phyloP scores from a whole-genome alignment of 768 basidiomycete genomes.

The Lentinula sp. region DNA sequence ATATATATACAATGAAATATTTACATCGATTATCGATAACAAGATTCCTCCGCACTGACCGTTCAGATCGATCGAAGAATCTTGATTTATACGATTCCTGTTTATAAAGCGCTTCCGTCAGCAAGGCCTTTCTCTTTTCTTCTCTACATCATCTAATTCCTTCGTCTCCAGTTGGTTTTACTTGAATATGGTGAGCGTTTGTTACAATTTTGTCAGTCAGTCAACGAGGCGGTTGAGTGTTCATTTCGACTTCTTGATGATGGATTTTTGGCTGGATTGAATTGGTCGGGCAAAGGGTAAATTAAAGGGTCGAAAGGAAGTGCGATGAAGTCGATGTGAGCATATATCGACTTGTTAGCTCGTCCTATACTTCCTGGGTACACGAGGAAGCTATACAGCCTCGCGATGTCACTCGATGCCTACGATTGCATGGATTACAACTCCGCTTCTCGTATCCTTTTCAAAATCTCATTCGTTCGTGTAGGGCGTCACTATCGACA shows the following conservation, averaged over 20 bases:
- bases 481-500: conserved; percentile 69
- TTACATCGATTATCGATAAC: not conserved
- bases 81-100: not conserved
- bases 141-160: not conserved
- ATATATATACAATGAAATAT: not conserved
- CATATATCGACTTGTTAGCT: not conserved
- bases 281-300: not conserved
- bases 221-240: not conserved
- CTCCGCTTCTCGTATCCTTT: no score
- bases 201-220: not conserved
- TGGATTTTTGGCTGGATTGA: not conserved
- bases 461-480: not conserved
- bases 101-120: not conserved
- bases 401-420: not conserved
- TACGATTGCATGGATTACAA: not conserved
- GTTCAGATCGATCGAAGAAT: not conserved
- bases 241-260: no score
- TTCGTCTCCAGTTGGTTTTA: not conserved
- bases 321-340: not conserved
- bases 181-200: not conserved
- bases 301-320: not conserved
- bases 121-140: not conserved
- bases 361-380: not conserved
- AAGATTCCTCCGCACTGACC: not conserved
- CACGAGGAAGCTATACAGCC: not conserved